These are phyloP conservation scores for Moesziomyces antarcticus DNA, from an alignment of 1,284 basidiomycete genomes.

Conservation along the genomic window DNA sequence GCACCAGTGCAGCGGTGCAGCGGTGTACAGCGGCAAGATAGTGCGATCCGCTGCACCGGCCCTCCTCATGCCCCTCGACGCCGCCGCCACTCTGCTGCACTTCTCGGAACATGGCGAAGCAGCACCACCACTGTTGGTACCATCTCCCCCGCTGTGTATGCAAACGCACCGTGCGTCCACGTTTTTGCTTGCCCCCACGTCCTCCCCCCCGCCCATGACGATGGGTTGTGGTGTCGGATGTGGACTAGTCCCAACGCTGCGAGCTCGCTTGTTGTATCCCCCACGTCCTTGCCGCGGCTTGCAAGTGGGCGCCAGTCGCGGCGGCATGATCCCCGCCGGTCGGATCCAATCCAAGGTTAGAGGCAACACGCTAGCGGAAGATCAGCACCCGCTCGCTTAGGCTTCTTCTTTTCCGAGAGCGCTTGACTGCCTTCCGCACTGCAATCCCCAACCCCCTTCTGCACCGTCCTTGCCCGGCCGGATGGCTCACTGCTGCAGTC, in stretches of 20 bases:
- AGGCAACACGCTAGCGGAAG: constrained; percentile 10
- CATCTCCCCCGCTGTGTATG: not conserved
- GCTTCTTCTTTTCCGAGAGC: not conserved
- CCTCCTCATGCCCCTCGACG: no score
- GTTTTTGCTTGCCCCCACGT: no score
- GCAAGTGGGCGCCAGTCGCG: not conserved
- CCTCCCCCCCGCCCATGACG: no score
- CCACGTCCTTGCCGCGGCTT: not conserved
- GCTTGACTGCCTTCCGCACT: not conserved
- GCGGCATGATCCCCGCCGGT: not conserved
- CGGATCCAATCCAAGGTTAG: no score
- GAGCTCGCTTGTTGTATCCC: no score
- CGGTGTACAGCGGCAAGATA: no score
- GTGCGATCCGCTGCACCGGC: no score
- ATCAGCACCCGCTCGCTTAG: constrained; percentile 21
- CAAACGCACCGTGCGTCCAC: not conserved
- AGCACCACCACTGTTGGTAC: not conserved
- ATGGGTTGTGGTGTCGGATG: not conserved
- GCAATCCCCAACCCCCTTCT: no score
- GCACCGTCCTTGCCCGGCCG: no score
- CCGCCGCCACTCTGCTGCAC: not conserved
- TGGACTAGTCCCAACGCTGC: constrained; percentile 21
- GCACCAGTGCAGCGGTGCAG: no score
- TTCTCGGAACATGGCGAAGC: not conserved
- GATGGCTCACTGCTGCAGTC: no score